These are phyloP conservation scores for Lactuca sativa DNA, from an alignment of 129 eudicot genomes.

Conservation along the genomic window DNA sequence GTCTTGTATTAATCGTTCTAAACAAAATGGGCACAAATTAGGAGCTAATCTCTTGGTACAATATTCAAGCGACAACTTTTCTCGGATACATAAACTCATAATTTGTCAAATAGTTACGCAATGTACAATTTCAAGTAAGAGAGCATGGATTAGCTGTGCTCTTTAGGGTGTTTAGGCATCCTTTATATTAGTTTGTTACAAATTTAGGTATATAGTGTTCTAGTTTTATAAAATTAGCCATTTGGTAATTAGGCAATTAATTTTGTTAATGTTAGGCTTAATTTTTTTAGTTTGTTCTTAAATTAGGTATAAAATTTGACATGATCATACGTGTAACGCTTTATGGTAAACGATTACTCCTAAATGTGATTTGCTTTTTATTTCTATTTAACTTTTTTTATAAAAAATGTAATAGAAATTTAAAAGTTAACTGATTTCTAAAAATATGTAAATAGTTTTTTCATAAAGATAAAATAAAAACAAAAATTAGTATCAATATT, in stretches of 20 bases:
- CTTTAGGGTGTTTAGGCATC: background rate
- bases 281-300: background rate
- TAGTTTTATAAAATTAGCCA: background rate
- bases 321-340: background rate
- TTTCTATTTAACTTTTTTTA: no score
- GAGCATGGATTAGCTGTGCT: background rate
- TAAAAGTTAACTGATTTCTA: no score
- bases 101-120: background rate
- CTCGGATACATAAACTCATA: background rate
- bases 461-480: no score
- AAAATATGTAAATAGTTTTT: no score
- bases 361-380: background rate
- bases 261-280: background rate
- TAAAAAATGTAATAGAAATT: no score
- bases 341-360: background rate
- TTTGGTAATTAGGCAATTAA: background rate
- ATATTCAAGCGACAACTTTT: background rate
- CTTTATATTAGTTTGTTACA: background rate
- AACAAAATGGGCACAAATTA: no score
- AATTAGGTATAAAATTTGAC: background rate
- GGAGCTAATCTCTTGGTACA: no score
- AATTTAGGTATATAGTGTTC: background rate
- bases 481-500: no score
- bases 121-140: background rate
- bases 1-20: no score